Evolutionary conservation across 1,139 yeast species (phyloP), one percentile per base, ranked within the genome.

Genomic region (Blastobotrys serpentis): DNA sequence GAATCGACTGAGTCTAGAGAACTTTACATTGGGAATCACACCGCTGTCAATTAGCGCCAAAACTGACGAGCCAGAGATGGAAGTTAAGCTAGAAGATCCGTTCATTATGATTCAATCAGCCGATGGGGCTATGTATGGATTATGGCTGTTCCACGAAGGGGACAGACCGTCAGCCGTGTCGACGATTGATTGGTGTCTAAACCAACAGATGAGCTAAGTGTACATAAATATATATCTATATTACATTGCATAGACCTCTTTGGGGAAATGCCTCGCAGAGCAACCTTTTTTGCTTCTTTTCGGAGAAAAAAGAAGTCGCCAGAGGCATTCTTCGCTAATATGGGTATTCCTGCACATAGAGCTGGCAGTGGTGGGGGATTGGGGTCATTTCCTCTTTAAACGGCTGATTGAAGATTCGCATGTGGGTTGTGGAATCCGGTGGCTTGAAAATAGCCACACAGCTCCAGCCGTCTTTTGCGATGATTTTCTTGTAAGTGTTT

Each of bases 131-230:
- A 86, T 89, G 48, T 89, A 80, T 64, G 97, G 98, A 1, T 72
- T 90, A 49, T 90, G 97, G 97, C 76, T 89, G 18, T 89, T 86
- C 63, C 82, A 86, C 53, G 86, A 81, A 49, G 78, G 75, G 2
- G 96, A 89, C 60, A 73, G 96, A 58, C 75, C 75, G 44, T 77
- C 79, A 56, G 72, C 86, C 42, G 77, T 72, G 58, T 76, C 78
- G 61, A 70, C 86, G 49, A 67, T 87, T 34, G 78, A 81, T 49
- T 81, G 75, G 64, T 65, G 69, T 59, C 50, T 65, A 4, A 36
- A n/a, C 25, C 40, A 36, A 14, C 40, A 36, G 13, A 36, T 36
- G 25, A 17, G 32, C 13, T 29, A 14, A 29, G n/a, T n/a, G n/a
- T n/a, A n/a, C n/a, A n/a, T n/a, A n/a, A n/a, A n/a, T n/a, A n/a